A percentile compares a stretch with the other conserved stretches of the same genome.
Evolutionary conservation across 225 moss, liverwort and hornwort genomes (phyloP).

Genomic region (Polytrichum commune): DNA sequence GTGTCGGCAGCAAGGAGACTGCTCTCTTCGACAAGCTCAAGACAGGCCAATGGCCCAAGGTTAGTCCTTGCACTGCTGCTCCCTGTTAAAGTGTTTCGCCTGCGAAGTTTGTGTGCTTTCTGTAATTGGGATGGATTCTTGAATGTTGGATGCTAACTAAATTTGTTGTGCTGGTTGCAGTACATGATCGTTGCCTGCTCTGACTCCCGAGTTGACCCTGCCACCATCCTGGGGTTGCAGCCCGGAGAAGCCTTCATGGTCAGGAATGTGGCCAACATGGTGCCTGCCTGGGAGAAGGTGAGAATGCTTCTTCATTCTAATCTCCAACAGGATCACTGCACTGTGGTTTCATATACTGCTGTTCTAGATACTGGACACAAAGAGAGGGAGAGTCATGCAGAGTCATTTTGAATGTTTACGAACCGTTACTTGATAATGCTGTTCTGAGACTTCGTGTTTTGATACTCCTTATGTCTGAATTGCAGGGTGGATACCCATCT

Average conservation of each 20-base stretch:
- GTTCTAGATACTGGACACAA: too few relatives aligned
- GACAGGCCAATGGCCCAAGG: constrained; percentile 90
- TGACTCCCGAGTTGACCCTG: constrained; percentile 73
- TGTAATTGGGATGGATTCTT: too few relatives aligned
- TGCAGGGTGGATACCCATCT: constrained; percentile 43
- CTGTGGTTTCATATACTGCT: too few relatives aligned
- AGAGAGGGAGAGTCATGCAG: too few relatives aligned
- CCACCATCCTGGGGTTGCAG: constrained; percentile 51
- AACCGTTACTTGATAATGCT: too few relatives aligned
- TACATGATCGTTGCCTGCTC: constrained; percentile 84
- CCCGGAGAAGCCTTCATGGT: constrained; percentile 72
- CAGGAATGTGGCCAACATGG: constrained; percentile 77
- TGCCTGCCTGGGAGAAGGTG: constrained; percentile 54
- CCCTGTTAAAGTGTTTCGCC: too few relatives aligned
- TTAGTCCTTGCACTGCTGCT: neutral
- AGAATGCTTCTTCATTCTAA: neutral
- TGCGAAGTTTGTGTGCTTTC: too few relatives aligned
- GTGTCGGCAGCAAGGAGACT: constrained; percentile 44
- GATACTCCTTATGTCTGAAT: neutral
- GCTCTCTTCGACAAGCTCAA: constrained; percentile 58
- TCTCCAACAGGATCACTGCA: neutral
- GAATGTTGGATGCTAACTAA: too few relatives aligned
- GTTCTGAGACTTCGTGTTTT: neutral
- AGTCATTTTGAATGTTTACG: too few relatives aligned
- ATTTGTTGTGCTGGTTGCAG: constrained; percentile 12